Evolutionary conservation across 108 stramenopile species (phyloP), one percentile per base, ranked within the genome.

Genomic region (Mayamaea pseudoterrestris): DNA sequence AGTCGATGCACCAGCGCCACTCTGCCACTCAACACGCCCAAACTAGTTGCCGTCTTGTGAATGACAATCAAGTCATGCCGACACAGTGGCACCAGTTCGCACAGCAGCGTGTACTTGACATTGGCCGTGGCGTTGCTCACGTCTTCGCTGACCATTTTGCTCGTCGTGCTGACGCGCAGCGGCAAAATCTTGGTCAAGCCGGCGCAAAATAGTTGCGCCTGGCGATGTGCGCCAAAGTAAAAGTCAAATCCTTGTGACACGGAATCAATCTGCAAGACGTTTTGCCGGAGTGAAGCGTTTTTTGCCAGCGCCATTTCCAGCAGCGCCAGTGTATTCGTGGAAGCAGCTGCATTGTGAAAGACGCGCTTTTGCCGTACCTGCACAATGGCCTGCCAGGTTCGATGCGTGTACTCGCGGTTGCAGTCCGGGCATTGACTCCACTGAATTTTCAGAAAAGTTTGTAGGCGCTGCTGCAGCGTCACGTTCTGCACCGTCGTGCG

Each of bases 1-100:
- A 85, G 70, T 45, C 80, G 82, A 12, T 61, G 56, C 1, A 85
- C 80, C 5, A 93, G 47, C 18, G 73, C 73, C 24, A 93, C 34
- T 29, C 83, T 63, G 25, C 90, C 90, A 23, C 66, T 49, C 18
- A 98, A 61, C 50, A 58, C 46, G n/a, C 89, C 77, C 13, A 78
- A 71, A 8, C 79, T 67, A 13, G 74, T 73, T 24, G 82, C 65
- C 13, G 51, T 41, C 44, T 72, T 75, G 16, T 84, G 76, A 6
- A 90, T 68, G 41, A 96, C 46, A 26, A 99, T 77, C 46, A 98
- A 71, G 65, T 99, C 98, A 61, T 99, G 92, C 26, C 89, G 73
- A 64, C 94, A 96, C 2, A 97, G 54, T 7, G 96, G 96, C n/a
- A 93, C 96, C 74, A 99, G 76, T 30, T 95, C 93, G 21, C 93